Evolutionary conservation across 2,329 filamentous ascomycete genomes (phyloP), one percentile per base, ranked within the genome.

Genomic region (Pseudogymnoascus sp.): DNA sequence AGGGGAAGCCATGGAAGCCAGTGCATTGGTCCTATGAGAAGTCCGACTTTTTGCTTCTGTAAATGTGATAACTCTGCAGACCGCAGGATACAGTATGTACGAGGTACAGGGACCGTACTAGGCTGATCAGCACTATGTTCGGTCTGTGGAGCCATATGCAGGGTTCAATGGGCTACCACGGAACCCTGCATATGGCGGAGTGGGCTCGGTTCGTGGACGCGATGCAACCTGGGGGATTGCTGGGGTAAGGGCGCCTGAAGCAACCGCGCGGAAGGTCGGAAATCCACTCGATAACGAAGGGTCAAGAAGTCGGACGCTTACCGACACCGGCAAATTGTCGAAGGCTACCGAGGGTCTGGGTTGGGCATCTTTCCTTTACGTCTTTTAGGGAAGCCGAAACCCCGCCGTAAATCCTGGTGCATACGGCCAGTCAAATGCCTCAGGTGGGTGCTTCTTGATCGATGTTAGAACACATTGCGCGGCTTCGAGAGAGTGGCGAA

Each of bases 221-320:
- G 10, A 17, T 21, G 47, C 15, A 35, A 54, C 29, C 47, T 54
- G 29, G 47, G 7, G 47, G 47, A 31, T 54, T 17, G 29, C 47
- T 54, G 47, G 47, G 47, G 47, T 54, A 54, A 54, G 33, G 47
- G 47, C 29, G 47, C 47, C 47, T 33, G 47, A 54, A 54, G 47
- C 47, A 54, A 54, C 47, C 47, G 47, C 47, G 47, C 47, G 47
- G 47, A 54, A 54, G 47, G 47, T 54, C 47, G 47, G 15, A 33
- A 33, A 54, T 54, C n/a, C 47, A 54, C 47, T 33, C 29, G 15
- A 33, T 54, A 54, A 33, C 41, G 6, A 33, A 35, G 29, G 17
- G 47, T 31, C 44, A 50, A 50, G 44, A 50, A 31, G 11, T 31
- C 26, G 8, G 17, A 54, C 10, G n/a, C 47, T 33, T 54, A 15